Conservation (phyloP, 768 basidiomycete species). For the Cubamyces sp. region DNA sequence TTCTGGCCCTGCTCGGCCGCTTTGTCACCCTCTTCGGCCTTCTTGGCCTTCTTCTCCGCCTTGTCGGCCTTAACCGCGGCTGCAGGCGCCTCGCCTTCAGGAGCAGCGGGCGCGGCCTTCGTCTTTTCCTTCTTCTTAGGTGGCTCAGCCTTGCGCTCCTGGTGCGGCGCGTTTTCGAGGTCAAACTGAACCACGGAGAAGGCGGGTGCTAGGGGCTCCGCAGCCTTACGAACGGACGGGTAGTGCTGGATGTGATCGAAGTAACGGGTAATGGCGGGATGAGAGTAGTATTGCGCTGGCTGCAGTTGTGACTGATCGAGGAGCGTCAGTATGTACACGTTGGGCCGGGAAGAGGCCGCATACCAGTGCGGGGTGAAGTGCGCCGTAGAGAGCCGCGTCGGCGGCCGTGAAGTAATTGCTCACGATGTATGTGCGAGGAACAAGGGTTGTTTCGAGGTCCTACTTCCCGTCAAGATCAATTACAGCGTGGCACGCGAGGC, state of each 20-base stretch:
- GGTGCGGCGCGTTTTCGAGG: conserved; percentile 71
- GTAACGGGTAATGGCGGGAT: conserved; percentile 88
- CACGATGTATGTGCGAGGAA: conserved; percentile 83
- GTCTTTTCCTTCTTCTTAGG: conserved; percentile 77
- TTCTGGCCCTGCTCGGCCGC: conserved; percentile 62
- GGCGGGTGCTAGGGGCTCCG: conserved; percentile 52
- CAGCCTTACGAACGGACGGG: conserved; percentile 61
- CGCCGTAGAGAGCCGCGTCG: conserved; percentile 88
- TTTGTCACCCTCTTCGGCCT: conserved; percentile 18
- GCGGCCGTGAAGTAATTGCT: conserved; percentile 85
- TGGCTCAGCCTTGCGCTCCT: conserved; percentile 72
- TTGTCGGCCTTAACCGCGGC: conserved; percentile 33
- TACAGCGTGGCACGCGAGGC: neutral
- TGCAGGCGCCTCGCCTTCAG: conserved; percentile 31
- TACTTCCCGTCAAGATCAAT: conserved; percentile 36
- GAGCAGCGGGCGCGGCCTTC: conserved; percentile 33
- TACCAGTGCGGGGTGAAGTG: conserved; percentile 84
- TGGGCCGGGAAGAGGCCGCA: conserved; percentile 31
- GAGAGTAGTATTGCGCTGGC: conserved; percentile 73
- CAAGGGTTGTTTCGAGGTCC: conserved; percentile 73
- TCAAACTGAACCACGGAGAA: conserved; percentile 70
- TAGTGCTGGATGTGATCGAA: conserved; percentile 91
- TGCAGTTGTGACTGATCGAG: conserved; percentile 64
- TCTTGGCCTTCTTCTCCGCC: conserved; percentile 46
- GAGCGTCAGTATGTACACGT: neutral